Evolutionary conservation across 2,329 filamentous ascomycete genomes (phyloP).

Genomic region (Epichloe coenophiala): DNA sequence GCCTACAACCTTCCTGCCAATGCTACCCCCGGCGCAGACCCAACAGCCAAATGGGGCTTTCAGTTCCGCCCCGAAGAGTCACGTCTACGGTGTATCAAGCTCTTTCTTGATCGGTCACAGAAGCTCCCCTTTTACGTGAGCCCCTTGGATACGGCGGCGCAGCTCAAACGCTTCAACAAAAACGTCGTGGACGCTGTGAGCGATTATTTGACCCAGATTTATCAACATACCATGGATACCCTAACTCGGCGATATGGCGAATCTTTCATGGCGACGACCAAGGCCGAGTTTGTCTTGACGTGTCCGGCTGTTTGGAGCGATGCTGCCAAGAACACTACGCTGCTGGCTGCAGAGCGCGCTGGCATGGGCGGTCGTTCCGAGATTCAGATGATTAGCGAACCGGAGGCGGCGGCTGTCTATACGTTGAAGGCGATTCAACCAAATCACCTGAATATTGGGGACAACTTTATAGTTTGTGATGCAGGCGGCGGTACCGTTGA

Average conservation of each 20-base stretch:
- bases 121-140: constrained; percentile 72
- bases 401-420: constrained; percentile 67
- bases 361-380: constrained; percentile 61
- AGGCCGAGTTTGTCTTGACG: constrained; percentile 67
- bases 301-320: constrained; percentile 79
- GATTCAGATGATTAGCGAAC: constrained; percentile 69
- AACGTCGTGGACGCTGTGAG: constrained; percentile 68
- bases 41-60: constrained; percentile 63
- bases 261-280: constrained; percentile 63
- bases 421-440: constrained; percentile 69
- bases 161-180: constrained; percentile 61
- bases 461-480: constrained; percentile 51
- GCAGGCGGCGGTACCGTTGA: constrained; percentile 56
- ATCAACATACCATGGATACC: constrained; percentile 67
- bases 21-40: constrained; percentile 22
- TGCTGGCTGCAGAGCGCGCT: constrained; percentile 63
- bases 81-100: constrained; percentile 68
- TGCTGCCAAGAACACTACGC: constrained; percentile 69
- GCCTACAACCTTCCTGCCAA: constrained; percentile 37
- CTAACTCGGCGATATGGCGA: constrained; percentile 62
- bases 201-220: constrained; percentile 66
- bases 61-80: constrained; percentile 68
- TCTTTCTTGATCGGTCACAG: constrained; percentile 69
- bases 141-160: constrained; percentile 61
- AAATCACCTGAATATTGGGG: constrained; percentile 56